Percentiles rank a stretch among this genome's conserved stretches.
These are phyloP conservation scores for Wickerhamiella pararugosa DNA, from an alignment of 1,139 yeast species.

Conservation along the genomic window DNA sequence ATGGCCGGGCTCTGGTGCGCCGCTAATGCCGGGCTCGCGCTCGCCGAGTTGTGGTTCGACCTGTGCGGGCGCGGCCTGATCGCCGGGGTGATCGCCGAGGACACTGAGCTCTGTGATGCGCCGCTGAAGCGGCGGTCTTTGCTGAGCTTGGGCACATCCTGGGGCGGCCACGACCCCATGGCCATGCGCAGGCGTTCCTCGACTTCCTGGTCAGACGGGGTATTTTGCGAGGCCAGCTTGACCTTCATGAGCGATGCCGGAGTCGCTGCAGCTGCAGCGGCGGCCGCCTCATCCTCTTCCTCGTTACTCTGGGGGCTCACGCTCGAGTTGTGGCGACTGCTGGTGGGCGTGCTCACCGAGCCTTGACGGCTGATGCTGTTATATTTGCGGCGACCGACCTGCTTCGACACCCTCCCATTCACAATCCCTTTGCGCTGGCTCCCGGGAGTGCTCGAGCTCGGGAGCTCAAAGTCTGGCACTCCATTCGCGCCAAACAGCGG, in stretches of 20 bases:
- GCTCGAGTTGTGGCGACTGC: constrained; percentile 4
- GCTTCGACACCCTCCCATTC: constrained; percentile 7
- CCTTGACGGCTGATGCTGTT: constrained; percentile 8
- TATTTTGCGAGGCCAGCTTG: constrained; percentile 13
- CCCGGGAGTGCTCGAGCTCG: constrained; percentile 15
- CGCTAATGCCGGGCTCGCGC: neutral
- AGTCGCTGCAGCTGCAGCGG: constrained; percentile 21
- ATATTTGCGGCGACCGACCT: constrained; percentile 14
- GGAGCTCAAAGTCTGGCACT: constrained; percentile 12
- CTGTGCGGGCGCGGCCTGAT: constrained; percentile 2
- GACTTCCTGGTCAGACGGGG: neutral
- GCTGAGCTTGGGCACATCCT: neutral
- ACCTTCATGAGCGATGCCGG: constrained; percentile 31
- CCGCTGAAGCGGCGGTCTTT: constrained; percentile 3
- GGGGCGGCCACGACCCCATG: neutral
- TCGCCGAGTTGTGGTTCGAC: neutral
- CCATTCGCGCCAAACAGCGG: constrained; percentile 40
- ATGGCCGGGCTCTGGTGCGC: constrained; percentile 5
- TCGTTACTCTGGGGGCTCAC: constrained; percentile 1
- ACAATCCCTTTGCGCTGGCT: constrained; percentile 10
- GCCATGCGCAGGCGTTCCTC: constrained; percentile 7
- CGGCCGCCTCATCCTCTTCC: neutral
- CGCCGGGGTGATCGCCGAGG: constrained; percentile 4
- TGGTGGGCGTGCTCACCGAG: constrained; percentile 3
- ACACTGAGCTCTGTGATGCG: neutral